Evolutionary conservation across 2,329 filamentous ascomycete genomes (phyloP).

Genomic region (Graphiopsis chlorocephala): DNA sequence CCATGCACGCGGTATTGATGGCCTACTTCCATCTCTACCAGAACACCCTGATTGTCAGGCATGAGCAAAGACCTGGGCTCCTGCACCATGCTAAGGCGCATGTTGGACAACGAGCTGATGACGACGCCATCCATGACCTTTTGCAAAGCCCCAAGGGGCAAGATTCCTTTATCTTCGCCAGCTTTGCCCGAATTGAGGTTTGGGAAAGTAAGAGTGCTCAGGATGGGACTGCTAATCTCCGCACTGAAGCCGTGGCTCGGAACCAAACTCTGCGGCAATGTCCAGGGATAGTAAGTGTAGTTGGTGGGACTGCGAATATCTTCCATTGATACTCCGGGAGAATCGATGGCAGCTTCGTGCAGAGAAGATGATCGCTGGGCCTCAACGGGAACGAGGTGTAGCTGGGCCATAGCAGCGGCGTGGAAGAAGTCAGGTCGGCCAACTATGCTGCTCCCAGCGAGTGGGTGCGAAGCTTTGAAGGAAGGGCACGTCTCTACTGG

Average conservation of each 20-base stretch:
- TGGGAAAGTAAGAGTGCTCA: conserved; percentile 68
- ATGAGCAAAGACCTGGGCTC: conserved; percentile 50
- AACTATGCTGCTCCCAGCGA: conserved; percentile 76
- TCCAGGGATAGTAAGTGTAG: conserved; percentile 90
- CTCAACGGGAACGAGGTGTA: conserved; percentile 67
- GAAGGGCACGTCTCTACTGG: conserved; percentile 62
- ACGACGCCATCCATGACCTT: conserved; percentile 59
- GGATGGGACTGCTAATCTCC: conserved; percentile 66
- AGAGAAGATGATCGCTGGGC: conserved; percentile 43
- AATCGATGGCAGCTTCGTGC: conserved; percentile 51
- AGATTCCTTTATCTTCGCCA: conserved; percentile 20
- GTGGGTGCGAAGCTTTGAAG: conserved; percentile 56
- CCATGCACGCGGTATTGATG: conserved; percentile 69
- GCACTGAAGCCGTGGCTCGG: conserved; percentile 75
- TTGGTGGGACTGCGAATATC: conserved; percentile 65
- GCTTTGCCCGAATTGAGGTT: conserved; percentile 36
- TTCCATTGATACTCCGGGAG: conserved; percentile 53
- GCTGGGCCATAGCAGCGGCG: conserved; percentile 76
- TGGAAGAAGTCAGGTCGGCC: conserved; percentile 82
- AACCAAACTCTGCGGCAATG: conserved; percentile 71
- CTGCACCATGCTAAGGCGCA: conserved; percentile 65
- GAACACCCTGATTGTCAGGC: conserved; percentile 28
- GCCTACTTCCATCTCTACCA: conserved; percentile 37
- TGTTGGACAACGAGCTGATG: conserved; percentile 59
- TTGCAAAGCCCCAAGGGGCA: conserved; percentile 47